These are phyloP conservation scores for Monosporascus sp. DNA, from an alignment of 2,329 filamentous ascomycete species.

Conservation along the genomic window DNA sequence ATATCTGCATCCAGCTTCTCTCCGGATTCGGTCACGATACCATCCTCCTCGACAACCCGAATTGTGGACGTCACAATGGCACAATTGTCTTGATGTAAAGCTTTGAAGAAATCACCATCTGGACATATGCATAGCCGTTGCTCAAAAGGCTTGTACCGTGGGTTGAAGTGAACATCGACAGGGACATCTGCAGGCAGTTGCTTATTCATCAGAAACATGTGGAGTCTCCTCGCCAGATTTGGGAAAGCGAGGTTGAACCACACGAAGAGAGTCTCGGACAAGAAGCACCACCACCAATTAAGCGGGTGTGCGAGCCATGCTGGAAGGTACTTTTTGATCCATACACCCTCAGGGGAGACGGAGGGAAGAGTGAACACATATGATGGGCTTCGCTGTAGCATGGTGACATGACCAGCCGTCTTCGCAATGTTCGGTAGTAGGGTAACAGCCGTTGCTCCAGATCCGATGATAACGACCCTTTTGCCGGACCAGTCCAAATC, in stretches of 20 bases:
- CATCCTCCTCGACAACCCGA: constrained; percentile 33
- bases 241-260: constrained; percentile 46
- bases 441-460: constrained; percentile 74
- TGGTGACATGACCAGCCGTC: constrained; percentile 62
- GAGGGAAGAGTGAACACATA: constrained; percentile 58
- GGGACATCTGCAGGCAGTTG: constrained; percentile 43
- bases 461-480: constrained; percentile 67
- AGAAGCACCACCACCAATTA: constrained; percentile 38
- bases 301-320: constrained; percentile 37
- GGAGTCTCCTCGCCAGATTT: constrained; percentile 33
- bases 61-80: constrained; percentile 41
- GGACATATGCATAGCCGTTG: constrained; percentile 59
- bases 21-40: constrained; percentile 37
- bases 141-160: constrained; percentile 54
- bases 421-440: constrained; percentile 65
- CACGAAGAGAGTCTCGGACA: constrained; percentile 30
- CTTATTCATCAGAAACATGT: constrained; percentile 35
- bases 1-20: constrained; percentile 48
- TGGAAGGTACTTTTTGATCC: constrained; percentile 36
- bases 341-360: constrained; percentile 25
- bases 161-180: constrained; percentile 47
- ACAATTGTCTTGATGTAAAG: constrained; percentile 33
- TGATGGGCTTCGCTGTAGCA: constrained; percentile 73
- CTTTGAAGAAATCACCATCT: constrained; percentile 39
- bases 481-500: constrained; percentile 61